Evolutionary conservation across 805 yeast species (phyloP), one percentile per base, ranked within the genome.

Genomic region (Candida insectorum): DNA sequence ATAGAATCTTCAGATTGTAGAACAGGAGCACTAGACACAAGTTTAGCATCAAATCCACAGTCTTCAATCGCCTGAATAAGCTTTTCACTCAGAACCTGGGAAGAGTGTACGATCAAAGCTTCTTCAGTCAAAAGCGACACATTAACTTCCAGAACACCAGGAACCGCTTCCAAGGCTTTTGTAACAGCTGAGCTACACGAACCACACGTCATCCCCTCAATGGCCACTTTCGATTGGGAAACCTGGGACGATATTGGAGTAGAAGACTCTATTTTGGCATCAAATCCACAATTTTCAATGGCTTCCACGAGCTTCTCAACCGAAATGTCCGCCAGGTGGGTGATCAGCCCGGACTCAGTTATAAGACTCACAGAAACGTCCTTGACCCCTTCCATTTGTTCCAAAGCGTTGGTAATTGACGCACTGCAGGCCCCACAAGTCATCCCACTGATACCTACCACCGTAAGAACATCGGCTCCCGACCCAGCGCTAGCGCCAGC

Each of bases 141-240:
- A 3, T 72, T 67, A 0, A 71, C 85, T 4, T 57, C 49, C 1
- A 48, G 30, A 2, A 86, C 83, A 1, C 83, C 84, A 0, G 62
- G 58, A 6, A 75, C 34, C 0, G 50, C 50, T 34, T 66, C 59
- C 17, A 86, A 49, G 1, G 79, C 79, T 16, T 61, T 58, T 0
- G 80, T 74, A 14, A 91, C 75, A 0, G 93, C 65, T 2, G 81
- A 69, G 0, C 84, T 72, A 53, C 97, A 91, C 1, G 95, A 74
- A 2, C 93, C 81, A 52, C 97, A 91, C 2, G 97, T 89, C 97
- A 89, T 91, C 2, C 97, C 97, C 11, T 62, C 56, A 1, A 82
- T 62, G 4, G 54, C 45, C 2, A 69, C 39, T 7, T 16, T 36
- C 3, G 49, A n/a, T 22, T 31, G 16, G 10, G 11, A 16, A 4